phyloP scores from a whole-genome alignment of 805 yeast species.

The Saccharomycodes ludwigii region DNA sequence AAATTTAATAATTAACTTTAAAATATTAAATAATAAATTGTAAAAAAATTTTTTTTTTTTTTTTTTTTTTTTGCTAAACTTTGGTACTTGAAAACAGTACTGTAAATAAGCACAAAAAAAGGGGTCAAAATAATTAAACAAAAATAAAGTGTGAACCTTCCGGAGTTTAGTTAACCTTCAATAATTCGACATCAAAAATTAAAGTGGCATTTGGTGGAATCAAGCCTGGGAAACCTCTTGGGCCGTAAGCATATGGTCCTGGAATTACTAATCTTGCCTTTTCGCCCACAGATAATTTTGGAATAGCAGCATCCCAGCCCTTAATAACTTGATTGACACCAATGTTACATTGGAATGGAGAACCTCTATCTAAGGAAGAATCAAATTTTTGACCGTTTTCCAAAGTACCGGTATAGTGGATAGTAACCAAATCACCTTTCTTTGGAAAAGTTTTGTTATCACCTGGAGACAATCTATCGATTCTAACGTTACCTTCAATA shows the following conservation, averaged over 20 bases:
- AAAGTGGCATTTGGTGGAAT: constrained; percentile 96
- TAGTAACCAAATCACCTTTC: constrained; percentile 78
- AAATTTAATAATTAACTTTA: too few relatives aligned
- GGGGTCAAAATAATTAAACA: constrained; percentile 1
- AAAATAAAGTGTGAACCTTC: background rate
- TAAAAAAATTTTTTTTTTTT: background rate
- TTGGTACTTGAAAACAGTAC: background rate
- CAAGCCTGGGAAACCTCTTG: constrained; percentile 90
- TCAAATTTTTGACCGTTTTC: constrained; percentile 95
- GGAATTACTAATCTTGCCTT: constrained; percentile 88
- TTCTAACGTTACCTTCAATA: constrained; percentile 28
- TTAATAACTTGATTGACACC: constrained; percentile 95
- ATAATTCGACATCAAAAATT: constrained; percentile 70
- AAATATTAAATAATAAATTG: background rate
- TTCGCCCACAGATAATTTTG: constrained; percentile 85
- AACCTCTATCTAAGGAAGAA: constrained; percentile 88
- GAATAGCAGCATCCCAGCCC: constrained; percentile 95
- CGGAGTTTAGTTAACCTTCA: constrained; percentile 27
- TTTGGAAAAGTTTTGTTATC: constrained; percentile 83
- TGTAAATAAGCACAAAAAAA: background rate
- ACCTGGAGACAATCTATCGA: constrained; percentile 36
- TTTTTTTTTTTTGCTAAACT: too few relatives aligned
- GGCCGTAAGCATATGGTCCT: constrained; percentile 87
- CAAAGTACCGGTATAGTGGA: constrained; percentile 91
- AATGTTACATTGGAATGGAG: constrained; percentile 86